Percentiles rank a stretch among this genome's conserved stretches.
These are phyloP conservation scores for Neurospora africana DNA, from an alignment of 495 filamentous ascomycete species.

Conservation along the genomic window DNA sequence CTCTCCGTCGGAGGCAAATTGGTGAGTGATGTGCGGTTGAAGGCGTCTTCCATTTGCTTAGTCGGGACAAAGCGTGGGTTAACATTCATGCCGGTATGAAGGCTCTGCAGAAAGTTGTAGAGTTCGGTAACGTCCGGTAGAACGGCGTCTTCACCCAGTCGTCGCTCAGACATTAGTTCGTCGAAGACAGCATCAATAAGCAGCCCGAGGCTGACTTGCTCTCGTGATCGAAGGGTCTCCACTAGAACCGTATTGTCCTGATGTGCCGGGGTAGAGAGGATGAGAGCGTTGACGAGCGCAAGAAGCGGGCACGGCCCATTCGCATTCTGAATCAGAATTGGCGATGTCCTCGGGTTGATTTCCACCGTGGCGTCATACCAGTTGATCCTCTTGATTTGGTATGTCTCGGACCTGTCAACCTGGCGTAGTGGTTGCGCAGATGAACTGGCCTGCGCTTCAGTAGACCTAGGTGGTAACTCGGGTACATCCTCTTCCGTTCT, in stretches of 20 bases:
- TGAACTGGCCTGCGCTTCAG: constrained; percentile 11
- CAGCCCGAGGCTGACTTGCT: constrained; percentile 78
- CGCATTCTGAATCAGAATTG: constrained; percentile 80
- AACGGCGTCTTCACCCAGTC: constrained; percentile 27
- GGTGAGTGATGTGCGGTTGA: constrained; percentile 33
- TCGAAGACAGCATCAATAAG: constrained; percentile 84
- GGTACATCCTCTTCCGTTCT: constrained; percentile 17
- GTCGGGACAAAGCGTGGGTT: constrained; percentile 72
- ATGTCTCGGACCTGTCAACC: constrained; percentile 33
- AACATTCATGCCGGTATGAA: constrained; percentile 97
- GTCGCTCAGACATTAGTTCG: constrained; percentile 64
- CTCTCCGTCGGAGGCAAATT: constrained; percentile 34
- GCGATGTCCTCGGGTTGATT: constrained; percentile 41
- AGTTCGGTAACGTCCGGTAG: constrained; percentile 83
- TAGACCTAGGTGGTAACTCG: constrained; percentile 27
- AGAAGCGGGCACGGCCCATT: constrained; percentile 93
- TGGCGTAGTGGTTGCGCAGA: constrained; percentile 28
- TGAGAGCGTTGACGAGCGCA: constrained; percentile 86
- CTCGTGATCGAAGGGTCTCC: constrained; percentile 62
- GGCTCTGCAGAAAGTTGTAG: constrained; percentile 72
- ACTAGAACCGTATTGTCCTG: constrained; percentile 56
- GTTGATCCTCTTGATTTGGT: constrained; percentile 37
- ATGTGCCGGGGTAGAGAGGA: constrained; percentile 60
- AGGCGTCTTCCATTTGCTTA: constrained; percentile 27
- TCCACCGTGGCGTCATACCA: constrained; percentile 32